Evolutionary conservation across 140 eudicot species (phyloP).

Genomic region (Stevia rebaudiana): DNA sequence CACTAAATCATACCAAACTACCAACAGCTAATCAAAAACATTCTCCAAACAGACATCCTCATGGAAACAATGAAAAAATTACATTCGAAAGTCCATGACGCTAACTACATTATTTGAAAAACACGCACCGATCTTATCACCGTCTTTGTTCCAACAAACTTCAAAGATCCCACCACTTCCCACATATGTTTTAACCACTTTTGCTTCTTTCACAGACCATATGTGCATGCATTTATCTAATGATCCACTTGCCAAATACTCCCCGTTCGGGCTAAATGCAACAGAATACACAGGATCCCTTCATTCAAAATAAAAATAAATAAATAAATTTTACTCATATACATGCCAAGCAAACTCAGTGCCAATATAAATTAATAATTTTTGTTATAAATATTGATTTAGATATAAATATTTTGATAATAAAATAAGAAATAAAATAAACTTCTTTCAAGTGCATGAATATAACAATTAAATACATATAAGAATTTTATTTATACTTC

Average conservation of each 20-base stretch:
- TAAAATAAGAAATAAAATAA: no score
- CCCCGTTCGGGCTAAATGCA: constrained; percentile 93
- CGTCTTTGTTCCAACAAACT: constrained; percentile 97
- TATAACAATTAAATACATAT: no score
- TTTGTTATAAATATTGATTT: no score
- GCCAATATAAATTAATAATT: no score
- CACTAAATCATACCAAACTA: no score
- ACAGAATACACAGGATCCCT: constrained; percentile 94
- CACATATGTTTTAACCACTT: constrained; percentile 60
- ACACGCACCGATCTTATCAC: constrained; percentile 84
- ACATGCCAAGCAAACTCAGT: no score
- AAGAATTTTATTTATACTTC: no score
- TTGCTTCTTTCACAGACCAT: constrained; percentile 91
- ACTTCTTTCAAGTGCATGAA: no score
- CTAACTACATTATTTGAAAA: constrained; percentile 71
- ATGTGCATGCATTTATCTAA: constrained; percentile 74
- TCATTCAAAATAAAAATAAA: constrained; percentile 2
- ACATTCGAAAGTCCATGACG: constrained; percentile 77
- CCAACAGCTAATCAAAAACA: not conserved
- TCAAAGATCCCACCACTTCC: constrained; percentile 94
- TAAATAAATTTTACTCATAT: constrained; percentile 70
- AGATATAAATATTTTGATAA: no score
- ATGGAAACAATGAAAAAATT: no score
- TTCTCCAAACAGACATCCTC: no score
- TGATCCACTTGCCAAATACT: constrained; percentile 88